Percentiles rank a stretch among this genome's conserved stretches.
Conservation (phyloP, 2,329 filamentous ascomycete species). For the Diaporthe eres region DNA sequence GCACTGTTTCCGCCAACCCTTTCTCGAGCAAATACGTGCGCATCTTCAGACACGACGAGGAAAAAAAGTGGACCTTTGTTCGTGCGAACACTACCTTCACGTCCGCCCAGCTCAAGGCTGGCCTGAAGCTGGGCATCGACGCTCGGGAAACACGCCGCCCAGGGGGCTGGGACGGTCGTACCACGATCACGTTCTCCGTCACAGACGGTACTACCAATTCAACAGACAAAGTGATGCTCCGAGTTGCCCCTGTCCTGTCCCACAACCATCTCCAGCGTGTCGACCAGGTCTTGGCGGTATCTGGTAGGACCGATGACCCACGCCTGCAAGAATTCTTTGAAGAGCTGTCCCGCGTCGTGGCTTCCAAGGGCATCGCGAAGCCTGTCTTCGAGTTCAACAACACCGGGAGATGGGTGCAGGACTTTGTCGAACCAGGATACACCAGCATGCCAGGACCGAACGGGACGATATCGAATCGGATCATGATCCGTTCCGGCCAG, state of each 20-base stretch:
- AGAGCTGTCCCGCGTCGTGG: background rate
- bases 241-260: background rate
- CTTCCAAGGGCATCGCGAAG: background rate
- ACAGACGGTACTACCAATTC: background rate
- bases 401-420: background rate
- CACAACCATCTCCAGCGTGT: background rate
- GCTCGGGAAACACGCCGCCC: background rate
- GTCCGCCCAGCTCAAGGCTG: background rate
- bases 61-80: background rate
- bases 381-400: background rate
- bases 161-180: background rate
- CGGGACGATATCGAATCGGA: background rate
- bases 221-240: background rate
- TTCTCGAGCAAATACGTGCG: background rate
- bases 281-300: background rate
- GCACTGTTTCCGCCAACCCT: background rate
- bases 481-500: background rate
- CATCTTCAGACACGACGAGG: background rate
- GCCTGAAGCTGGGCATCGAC: background rate
- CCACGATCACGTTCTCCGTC: background rate
- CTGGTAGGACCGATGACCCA: no score
- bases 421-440: background rate
- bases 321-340: background rate
- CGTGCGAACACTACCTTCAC: background rate
- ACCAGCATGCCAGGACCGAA: slow-evolving; percentile 8